phyloP scores from a whole-genome alignment of 805 yeast genomes.

The Saccharomycopsis sp. region DNA sequence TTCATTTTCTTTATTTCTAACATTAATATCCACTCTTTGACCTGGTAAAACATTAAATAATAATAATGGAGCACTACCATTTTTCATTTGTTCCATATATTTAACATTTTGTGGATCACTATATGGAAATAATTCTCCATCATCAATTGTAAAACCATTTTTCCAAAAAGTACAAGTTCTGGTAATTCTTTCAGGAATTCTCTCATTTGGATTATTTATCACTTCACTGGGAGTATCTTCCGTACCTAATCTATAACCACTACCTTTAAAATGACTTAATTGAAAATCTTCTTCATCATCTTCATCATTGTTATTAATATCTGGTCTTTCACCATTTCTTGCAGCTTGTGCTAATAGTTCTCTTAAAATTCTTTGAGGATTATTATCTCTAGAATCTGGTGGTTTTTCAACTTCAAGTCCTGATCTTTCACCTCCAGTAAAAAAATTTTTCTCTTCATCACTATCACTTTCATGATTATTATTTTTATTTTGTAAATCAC shows the following conservation, averaged over 20 bases:
- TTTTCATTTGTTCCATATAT: constrained; percentile 68
- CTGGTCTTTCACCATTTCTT: constrained; percentile 43
- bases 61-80: constrained; percentile 85
- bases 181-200: constrained; percentile 40
- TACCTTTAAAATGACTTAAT: constrained; percentile 30
- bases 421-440: constrained; percentile 64
- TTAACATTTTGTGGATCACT: constrained; percentile 86
- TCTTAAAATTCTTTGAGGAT: background rate
- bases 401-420: constrained; percentile 77
- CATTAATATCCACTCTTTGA: constrained; percentile 88
- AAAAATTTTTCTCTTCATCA: constrained; percentile 50
- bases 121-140: constrained; percentile 74
- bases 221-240: constrained; percentile 25
- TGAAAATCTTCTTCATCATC: constrained; percentile 15
- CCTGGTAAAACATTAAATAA: constrained; percentile 76
- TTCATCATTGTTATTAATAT: constrained; percentile 21
- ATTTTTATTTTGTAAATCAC: constrained; percentile 9
- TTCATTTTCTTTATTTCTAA: constrained; percentile 72
- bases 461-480: constrained; percentile 33
- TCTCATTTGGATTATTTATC: constrained; percentile 28
- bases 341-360: constrained; percentile 61
- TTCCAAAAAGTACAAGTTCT: constrained; percentile 92
- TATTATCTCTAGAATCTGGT: constrained; percentile 29
- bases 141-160: constrained; percentile 93
- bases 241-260: constrained; percentile 33